These are phyloP conservation scores for Apophysomyces trapeziformis DNA, from an alignment of 371 early-diverging fungal species.

Conservation along the genomic window DNA sequence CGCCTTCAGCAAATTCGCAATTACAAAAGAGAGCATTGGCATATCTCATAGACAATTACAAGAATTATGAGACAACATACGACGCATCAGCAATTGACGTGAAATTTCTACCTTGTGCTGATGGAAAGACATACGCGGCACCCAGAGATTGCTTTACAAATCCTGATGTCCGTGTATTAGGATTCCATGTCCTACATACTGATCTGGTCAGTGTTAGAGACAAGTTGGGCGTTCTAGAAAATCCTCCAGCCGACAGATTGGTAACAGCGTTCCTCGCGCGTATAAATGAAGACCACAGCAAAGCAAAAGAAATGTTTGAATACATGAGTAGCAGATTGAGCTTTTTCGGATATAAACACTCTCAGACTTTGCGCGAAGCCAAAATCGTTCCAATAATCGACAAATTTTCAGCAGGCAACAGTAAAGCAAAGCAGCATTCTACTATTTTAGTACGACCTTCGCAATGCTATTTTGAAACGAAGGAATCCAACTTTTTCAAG, in stretches of 20 bases:
- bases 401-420: constrained; percentile 16
- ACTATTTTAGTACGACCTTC: constrained; percentile 48
- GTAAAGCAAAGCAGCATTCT: constrained; percentile 14
- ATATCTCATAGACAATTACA: constrained; percentile 78
- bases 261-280: constrained; percentile 49
- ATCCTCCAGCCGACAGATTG: constrained; percentile 58
- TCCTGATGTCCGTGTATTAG: constrained; percentile 65
- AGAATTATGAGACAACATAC: constrained; percentile 57
- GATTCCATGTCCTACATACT: constrained; percentile 65
- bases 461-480: constrained; percentile 68
- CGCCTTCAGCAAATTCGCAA: constrained; percentile 35
- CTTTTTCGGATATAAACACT: constrained; percentile 57
- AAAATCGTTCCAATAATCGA: constrained; percentile 72
- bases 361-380: constrained; percentile 49
- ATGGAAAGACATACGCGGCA: constrained; percentile 41
- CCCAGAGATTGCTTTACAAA: constrained; percentile 72
- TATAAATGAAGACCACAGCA: constrained; percentile 42
- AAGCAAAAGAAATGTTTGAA: constrained; percentile 66
- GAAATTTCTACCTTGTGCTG: constrained; percentile 70
- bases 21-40: constrained; percentile 58
- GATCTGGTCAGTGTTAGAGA: constrained; percentile 61
- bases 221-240: constrained; percentile 70
- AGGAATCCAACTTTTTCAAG: constrained; percentile 48
- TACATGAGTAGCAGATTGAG: constrained; percentile 73
- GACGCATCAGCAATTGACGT: constrained; percentile 43